phyloP scores from a whole-genome alignment of 495 filamentous ascomycete genomes.

The Hyphodiscus hymeniophilus region DNA sequence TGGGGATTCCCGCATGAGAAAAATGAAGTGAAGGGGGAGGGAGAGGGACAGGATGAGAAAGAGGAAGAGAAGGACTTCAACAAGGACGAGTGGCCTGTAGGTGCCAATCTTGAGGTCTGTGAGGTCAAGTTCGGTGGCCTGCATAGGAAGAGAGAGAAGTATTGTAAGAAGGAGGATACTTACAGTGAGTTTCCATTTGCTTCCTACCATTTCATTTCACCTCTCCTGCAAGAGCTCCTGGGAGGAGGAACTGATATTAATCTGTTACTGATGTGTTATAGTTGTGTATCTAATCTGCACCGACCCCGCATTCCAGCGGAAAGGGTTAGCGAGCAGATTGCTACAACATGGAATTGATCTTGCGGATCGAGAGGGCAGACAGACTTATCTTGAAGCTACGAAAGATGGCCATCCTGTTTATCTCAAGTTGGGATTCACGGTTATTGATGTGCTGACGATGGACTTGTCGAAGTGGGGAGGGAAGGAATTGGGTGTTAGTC shows the following conservation, averaged over 20 bases:
- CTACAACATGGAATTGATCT: constrained; percentile 16
- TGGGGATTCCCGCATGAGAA: constrained; percentile 14
- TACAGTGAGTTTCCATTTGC: constrained; percentile 16
- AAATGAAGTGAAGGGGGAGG: constrained; percentile 4
- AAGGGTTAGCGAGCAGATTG: constrained; percentile 14
- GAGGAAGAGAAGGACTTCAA: constrained; percentile 1
- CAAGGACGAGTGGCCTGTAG: constrained; percentile 13
- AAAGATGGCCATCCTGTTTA: constrained; percentile 16
- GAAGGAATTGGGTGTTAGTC: constrained; percentile 4
- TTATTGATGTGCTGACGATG: constrained; percentile 11
- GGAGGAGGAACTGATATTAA: background rate
- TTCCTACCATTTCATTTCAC: background rate
- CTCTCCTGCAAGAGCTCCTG: background rate
- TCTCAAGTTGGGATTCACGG: constrained; percentile 15
- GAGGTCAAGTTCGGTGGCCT: constrained; percentile 15
- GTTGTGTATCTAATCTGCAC: constrained; percentile 14
- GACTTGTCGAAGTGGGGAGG: constrained; percentile 17
- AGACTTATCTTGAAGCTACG: constrained; percentile 20
- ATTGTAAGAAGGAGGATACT: constrained; percentile 8
- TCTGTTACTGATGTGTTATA: constrained; percentile 6
- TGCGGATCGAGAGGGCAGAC: constrained; percentile 16
- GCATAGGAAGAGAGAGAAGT: constrained; percentile 2
- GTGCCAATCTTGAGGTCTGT: constrained; percentile 17
- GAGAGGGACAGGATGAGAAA: constrained; percentile 1
- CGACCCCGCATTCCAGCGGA: constrained; percentile 13